Percentiles rank a stretch among this genome's conserved stretches.
Conservation (phyloP, 2,329 filamentous ascomycete genomes). For the Diatrype stigma region DNA sequence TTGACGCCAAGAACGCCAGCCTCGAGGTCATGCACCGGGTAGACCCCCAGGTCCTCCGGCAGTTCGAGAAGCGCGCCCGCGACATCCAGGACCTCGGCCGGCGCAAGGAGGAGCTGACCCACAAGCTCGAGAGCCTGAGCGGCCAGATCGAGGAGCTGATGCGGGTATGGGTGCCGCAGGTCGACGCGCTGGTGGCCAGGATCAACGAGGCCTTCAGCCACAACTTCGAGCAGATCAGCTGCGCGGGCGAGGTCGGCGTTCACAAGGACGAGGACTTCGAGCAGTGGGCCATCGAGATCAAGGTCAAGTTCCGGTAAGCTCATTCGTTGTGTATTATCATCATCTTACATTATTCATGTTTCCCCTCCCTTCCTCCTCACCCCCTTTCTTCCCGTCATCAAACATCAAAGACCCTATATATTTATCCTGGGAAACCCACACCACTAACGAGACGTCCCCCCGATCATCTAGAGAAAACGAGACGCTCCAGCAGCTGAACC, state of each 20-base stretch:
- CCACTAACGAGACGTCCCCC: constrained; percentile 9
- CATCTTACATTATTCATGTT: background rate
- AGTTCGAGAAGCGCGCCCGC: constrained; percentile 69
- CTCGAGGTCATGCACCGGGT: constrained; percentile 77
- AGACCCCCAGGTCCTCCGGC: constrained; percentile 68
- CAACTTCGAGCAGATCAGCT: constrained; percentile 92
- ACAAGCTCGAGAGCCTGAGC: constrained; percentile 51
- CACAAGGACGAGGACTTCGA: constrained; percentile 93
- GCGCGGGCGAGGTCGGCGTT: constrained; percentile 83
- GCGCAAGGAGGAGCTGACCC: constrained; percentile 51
- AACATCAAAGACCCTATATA: background rate
- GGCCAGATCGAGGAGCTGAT: constrained; percentile 62
- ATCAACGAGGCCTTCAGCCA: constrained; percentile 90
- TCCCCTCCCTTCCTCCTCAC: background rate
- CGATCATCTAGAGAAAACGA: constrained; percentile 67
- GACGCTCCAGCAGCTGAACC: constrained; percentile 76
- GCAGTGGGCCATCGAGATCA: constrained; percentile 88
- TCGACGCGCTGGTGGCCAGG: constrained; percentile 71
- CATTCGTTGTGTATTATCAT: constrained; percentile 7
- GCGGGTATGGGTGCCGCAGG: constrained; percentile 73
- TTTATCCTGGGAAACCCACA: no score
- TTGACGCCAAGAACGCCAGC: constrained; percentile 68
- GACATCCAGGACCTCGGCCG: constrained; percentile 64
- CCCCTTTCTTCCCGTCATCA: background rate
- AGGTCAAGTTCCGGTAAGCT: constrained; percentile 89